Evolutionary conservation across 768 basidiomycete genomes (phyloP).

Genomic region (Mycena rebaudengoi): DNA sequence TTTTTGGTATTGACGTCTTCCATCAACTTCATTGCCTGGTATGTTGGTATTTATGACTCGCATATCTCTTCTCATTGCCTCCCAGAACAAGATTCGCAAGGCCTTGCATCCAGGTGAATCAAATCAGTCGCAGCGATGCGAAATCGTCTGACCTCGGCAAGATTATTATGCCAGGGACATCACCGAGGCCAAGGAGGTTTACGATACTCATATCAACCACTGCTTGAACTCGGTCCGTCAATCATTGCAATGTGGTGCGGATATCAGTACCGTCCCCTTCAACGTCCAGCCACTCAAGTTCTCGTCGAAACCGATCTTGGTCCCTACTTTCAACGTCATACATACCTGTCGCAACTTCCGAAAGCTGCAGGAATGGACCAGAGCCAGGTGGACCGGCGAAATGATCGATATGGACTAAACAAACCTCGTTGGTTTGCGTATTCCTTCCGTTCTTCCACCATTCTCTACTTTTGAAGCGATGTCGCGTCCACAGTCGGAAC

Average conservation of each 20-base stretch:
- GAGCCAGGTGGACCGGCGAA: not conserved
- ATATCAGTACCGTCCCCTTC: slow-evolving; percentile 3
- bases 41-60: not conserved
- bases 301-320: not conserved
- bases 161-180: not conserved
- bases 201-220: not conserved
- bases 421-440: too few species aligned
- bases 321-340: not conserved
- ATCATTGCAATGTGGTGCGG: not conserved
- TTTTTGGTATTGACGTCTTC: not conserved
- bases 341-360: slow-evolving; percentile 1
- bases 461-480: too few species aligned
- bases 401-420: not conserved
- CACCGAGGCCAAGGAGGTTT: not conserved
- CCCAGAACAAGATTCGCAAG: slow-evolving; percentile 1
- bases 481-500: too few species aligned
- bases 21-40: slow-evolving; percentile 2
- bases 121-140: not conserved
- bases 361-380: not conserved
- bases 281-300: slow-evolving; percentile 1
- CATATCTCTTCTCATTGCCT: not conserved
- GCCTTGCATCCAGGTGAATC: not conserved
- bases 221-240: slow-evolving; percentile 2
- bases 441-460: too few species aligned
- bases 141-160: not conserved